Conservation (phyloP, 2,329 filamentous ascomycete genomes). For the Diplodia sapinea region DNA sequence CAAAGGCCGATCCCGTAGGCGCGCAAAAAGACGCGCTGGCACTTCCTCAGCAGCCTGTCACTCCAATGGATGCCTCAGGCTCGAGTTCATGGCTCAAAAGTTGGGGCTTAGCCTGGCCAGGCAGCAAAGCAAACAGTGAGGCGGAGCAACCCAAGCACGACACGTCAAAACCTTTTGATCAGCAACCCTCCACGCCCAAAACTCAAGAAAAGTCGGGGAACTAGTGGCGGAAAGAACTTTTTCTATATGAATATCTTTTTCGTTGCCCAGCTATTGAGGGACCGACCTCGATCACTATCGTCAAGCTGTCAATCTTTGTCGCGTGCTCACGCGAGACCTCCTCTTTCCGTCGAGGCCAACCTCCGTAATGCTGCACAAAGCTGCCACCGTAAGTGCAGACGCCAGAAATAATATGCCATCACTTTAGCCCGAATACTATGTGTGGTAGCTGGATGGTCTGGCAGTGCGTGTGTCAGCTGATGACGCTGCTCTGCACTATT, state of each 20-base stretch:
- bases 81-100: constrained; percentile 14
- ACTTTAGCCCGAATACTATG: background rate
- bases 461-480: constrained; percentile 7
- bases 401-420: background rate
- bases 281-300: background rate
- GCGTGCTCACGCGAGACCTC: background rate
- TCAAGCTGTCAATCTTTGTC: background rate
- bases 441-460: background rate
- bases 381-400: background rate
- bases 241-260: background rate
- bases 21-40: background rate
- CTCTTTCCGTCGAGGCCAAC: background rate
- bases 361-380: background rate
- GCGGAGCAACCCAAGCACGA: constrained; percentile 12
- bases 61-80: constrained; percentile 9
- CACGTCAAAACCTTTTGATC: background rate
- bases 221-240: background rate
- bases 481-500: background rate
- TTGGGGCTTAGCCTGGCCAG: constrained; percentile 28
- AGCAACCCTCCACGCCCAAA: background rate
- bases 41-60: background rate
- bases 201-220: background rate
- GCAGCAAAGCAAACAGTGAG: constrained; percentile 22
- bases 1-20: background rate
- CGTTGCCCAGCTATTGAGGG: background rate